Evolutionary conservation across 192 early-diverging fungal genomes (phyloP).

Genomic region (Coemansia javaensis): DNA sequence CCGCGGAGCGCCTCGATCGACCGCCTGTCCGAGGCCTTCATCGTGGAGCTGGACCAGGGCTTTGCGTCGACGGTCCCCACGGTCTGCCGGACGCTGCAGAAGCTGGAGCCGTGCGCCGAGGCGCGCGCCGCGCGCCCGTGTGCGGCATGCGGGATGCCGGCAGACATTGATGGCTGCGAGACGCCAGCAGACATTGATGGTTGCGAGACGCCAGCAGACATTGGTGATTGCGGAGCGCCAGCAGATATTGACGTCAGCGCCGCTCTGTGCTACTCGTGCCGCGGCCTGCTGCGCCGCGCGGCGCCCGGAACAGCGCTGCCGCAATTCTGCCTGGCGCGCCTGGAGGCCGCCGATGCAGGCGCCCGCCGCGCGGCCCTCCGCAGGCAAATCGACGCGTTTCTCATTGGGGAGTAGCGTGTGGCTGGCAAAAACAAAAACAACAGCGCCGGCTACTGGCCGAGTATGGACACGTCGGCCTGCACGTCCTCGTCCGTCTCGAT

Average conservation of each 20-base stretch:
- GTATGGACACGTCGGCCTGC: constrained; percentile 30
- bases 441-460: background rate
- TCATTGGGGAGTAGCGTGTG: constrained; percentile 54
- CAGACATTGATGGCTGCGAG: constrained; percentile 37
- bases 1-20: constrained; percentile 47
- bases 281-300: constrained; percentile 21
- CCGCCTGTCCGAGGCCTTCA: constrained; percentile 56
- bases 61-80: constrained; percentile 85
- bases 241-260: constrained; percentile 17
- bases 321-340: constrained; percentile 13
- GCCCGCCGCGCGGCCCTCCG: constrained; percentile 48
- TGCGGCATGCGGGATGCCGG: constrained; percentile 59
- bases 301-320: constrained; percentile 24
- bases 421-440: background rate
- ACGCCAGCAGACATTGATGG: constrained; percentile 8
- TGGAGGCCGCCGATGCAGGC: constrained; percentile 1
- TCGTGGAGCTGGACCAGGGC: constrained; percentile 69
- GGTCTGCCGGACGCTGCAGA: constrained; percentile 73
- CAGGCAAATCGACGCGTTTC: constrained; percentile 60
- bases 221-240: constrained; percentile 2
- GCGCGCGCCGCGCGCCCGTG: constrained; percentile 40
- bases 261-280: constrained; percentile 38
- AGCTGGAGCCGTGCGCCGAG: constrained; percentile 56
- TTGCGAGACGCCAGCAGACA: constrained; percentile 3
- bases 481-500: constrained; percentile 58